Conservation (phyloP, 225 moss, liverwort and hornwort genomes). For the Pseudisothecium myosuroides region DNA sequence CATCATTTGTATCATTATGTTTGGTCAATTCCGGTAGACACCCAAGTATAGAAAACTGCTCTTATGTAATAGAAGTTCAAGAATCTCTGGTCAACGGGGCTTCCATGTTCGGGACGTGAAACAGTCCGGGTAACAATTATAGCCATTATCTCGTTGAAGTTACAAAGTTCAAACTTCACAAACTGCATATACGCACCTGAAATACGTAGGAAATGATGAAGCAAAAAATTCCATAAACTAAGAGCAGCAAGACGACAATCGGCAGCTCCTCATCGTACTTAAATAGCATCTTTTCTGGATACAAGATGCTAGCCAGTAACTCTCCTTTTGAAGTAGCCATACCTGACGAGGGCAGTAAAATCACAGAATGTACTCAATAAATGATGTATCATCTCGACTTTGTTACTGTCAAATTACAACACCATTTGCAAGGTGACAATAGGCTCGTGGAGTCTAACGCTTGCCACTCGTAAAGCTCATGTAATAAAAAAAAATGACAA, state of each 20-base stretch:
- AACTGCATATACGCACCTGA: slow-evolving; percentile 28
- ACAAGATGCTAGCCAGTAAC: slow-evolving; percentile 62
- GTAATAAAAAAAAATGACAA: not conserved
- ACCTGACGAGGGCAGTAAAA: slow-evolving; percentile 24
- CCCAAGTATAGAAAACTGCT: not conserved
- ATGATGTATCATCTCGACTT: not conserved
- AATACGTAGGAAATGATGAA: slow-evolving; percentile 49
- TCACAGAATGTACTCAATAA: not conserved
- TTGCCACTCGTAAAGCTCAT: not conserved
- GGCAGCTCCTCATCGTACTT: slow-evolving; percentile 91
- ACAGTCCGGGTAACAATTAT: not conserved
- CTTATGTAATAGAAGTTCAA: not conserved
- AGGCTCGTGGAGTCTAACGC: not conserved
- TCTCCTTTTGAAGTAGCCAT: slow-evolving; percentile 84
- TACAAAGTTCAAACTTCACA: not conserved
- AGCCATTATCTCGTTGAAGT: not conserved
- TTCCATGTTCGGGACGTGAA: not conserved
- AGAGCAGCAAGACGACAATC: slow-evolving; percentile 51
- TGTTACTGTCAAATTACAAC: not conserved
- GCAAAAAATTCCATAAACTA: slow-evolving; percentile 57
- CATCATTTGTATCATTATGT: not conserved
- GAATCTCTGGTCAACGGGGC: not conserved
- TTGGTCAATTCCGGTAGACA: not conserved
- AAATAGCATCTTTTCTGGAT: slow-evolving; percentile 79
- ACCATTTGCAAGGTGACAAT: not conserved